Evolutionary conservation across 176 grass and related monocot genomes (phyloP), one percentile per base, ranked within the genome.

Genomic region (Oryza rufipogon): DNA sequence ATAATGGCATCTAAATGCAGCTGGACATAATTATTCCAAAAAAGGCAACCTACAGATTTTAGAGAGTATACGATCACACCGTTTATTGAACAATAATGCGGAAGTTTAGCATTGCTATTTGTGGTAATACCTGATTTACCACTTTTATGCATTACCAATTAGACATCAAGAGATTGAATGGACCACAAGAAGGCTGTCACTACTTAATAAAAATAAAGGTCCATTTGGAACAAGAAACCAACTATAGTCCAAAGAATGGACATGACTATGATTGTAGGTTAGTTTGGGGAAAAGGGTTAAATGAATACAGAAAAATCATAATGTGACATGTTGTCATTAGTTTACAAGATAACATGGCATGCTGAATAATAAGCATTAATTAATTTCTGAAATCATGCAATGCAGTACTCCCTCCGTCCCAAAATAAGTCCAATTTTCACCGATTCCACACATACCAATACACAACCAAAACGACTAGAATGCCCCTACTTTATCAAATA

Each of bases 51-150:
- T 11, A 63, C 19, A 48, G 2, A 23, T 63, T 63, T 61, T 63
- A 22, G 19, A 23, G 58, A 63, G 6, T 20, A 63, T 63, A 44
- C 23, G 70, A 77, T 30, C 46, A 23, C 16, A 32, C 10, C 56
- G 5, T 45, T 44, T 70, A 70, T 41, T 12, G 78, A 56, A 0
- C 26, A 79, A 48, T 32, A 74, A 65, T 2, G 3, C 0, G 26
- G 46, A 16, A 32, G 12, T 61, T 41, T n/a, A 72, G 2, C 9
- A 38, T 39, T 66, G 61, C 63, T 22, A 32, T 12, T 12, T 64
- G 64, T 48, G 13, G n/a, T n/a, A 39, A 51, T 20, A 87, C 48
- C 74, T 60, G 25, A 85, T 71, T 85, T 12, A 46, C 56, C 47
- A 38, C 51, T 23, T 60, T 60, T 49, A 25, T 71, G 79, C 23